Base-by-base conservation (phyloP, 2,329 filamentous ascomycete species). In the Lecanoromycetidae sp. region DNA sequence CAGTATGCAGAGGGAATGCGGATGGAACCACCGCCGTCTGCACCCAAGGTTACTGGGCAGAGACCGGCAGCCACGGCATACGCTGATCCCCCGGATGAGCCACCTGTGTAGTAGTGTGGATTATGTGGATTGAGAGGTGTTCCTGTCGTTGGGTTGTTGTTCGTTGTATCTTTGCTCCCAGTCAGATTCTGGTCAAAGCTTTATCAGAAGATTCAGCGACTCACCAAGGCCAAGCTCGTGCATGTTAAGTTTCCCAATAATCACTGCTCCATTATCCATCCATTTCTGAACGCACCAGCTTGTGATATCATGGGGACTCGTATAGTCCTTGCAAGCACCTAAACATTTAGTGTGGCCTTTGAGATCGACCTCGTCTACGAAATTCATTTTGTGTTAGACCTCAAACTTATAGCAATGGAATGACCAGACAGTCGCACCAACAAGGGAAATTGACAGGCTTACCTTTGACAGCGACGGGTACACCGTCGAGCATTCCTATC, bases 111-210 rank as follows among this genome's bases (percentile, higher is more conserved):
- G 68, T 87, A 91, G 3, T 71, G 63, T 15, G 71, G 69, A 63
- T 90, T 88, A 62, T 84, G 76, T 54, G 84, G 87, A 63, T 93
- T 91, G 15, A 76, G 71, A 0, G 86, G 82, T 0, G 84, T 87
- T 30, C 85, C 85, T 59, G 77, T 80, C 32, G 70, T 72, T 5
- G 79, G 76, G 58, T 94, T 94, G 61, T 87, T 87, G 54, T 87
- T 87, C n/a, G 76, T 87, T 0, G 83, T 86, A 57, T 91, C 83
- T 66, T 17, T 13, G 15, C 19, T n/a, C 29, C 42, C 32, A 32
- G 42, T 9, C 17, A 23, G 36, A 29, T 17, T 8, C 15, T 12
- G 12, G 12, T n/a, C n/a, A n/a, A n/a, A n/a, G n/a, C n/a, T n/a
- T n/a, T n/a, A n/a, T n/a, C n/a, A n/a, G n/a, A n/a, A n/a, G n/a